Percentiles rank a stretch among this genome's conserved stretches.
Evolutionary conservation across 306 rosid species (phyloP).

Genomic region (Nissolia schottii): DNA sequence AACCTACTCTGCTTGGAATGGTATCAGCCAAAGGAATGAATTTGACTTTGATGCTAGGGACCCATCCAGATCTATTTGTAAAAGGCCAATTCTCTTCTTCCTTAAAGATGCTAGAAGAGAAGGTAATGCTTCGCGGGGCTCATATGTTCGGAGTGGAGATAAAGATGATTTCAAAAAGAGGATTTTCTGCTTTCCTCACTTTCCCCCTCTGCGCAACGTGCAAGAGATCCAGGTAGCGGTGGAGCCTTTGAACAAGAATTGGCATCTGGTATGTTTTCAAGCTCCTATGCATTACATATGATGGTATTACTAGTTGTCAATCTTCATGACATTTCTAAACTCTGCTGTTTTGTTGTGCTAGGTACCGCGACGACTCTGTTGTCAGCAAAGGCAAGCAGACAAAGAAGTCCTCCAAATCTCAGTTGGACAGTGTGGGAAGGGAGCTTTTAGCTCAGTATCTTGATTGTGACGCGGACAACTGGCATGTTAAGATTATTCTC

Average conservation of each 20-base stretch:
- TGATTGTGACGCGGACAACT: conserved; percentile 27
- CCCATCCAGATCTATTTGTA: conserved; percentile 56
- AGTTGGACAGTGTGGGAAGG: conserved; percentile 63
- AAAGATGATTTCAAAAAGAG: conserved; percentile 56
- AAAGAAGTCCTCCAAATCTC: conserved; percentile 49
- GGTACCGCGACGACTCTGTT: conserved; percentile 76
- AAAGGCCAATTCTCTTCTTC: conserved; percentile 60
- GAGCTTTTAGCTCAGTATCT: conserved; percentile 36
- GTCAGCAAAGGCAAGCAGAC: conserved; percentile 40
- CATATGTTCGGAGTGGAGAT: conserved; percentile 43
- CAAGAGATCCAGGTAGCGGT: conserved; percentile 45
- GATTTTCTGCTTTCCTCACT: conserved; percentile 59
- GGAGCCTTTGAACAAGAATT: conserved; percentile 52
- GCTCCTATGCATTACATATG: conserved; percentile 11
- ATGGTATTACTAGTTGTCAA: conserved; percentile 8
- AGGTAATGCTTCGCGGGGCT: conserved; percentile 55
- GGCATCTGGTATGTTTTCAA: conserved; percentile 62
- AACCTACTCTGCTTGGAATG: conserved; percentile 82
- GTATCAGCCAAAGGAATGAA: conserved; percentile 46
- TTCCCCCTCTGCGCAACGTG: conserved; percentile 40
- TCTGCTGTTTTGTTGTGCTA: conserved; percentile 21
- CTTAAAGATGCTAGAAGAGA: conserved; percentile 45
- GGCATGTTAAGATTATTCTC: conserved; percentile 8
- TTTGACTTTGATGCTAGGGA: conserved; percentile 74
- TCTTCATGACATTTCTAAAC: conserved; percentile 12